Conservation (phyloP, 2,329 filamentous ascomycete species). For the Talaromyces sp. region DNA sequence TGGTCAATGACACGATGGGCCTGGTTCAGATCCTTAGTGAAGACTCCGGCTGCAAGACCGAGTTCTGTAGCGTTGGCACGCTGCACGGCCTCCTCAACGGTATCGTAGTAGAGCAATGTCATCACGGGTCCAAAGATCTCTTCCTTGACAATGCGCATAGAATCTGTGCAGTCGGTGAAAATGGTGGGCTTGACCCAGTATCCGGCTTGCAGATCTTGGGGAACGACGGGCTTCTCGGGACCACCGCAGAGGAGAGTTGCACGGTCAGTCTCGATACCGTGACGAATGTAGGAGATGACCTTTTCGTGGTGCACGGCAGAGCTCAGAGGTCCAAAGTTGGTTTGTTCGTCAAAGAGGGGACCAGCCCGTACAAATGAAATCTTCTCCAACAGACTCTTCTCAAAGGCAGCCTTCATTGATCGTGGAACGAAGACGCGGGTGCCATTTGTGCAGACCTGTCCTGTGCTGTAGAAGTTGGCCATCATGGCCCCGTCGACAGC, state of each 20-base stretch:
- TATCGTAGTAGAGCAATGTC: constrained; percentile 74
- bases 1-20: constrained; percentile 72
- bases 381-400: constrained; percentile 69
- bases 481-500: constrained; percentile 92
- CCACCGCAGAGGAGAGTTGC: constrained; percentile 77
- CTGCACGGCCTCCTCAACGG: constrained; percentile 67
- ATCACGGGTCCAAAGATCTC: constrained; percentile 92
- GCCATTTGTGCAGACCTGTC: constrained; percentile 91
- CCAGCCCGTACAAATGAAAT: constrained; percentile 72
- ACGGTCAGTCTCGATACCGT: constrained; percentile 72
- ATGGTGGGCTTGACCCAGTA: constrained; percentile 84
- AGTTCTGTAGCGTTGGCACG: constrained; percentile 77
- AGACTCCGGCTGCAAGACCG: constrained; percentile 82
- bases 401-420: constrained; percentile 67
- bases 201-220: constrained; percentile 60
- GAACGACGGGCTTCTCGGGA: constrained; percentile 58
- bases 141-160: constrained; percentile 77
- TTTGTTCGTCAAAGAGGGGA: constrained; percentile 68
- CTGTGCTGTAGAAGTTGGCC: constrained; percentile 89
- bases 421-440: constrained; percentile 82
- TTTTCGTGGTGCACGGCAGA: constrained; percentile 75
- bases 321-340: constrained; percentile 84
- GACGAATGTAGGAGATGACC: constrained; percentile 73
- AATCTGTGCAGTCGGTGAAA: constrained; percentile 82
- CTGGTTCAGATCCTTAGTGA: constrained; percentile 72